A percentile compares a stretch with the other conserved stretches of the same genome.
Evolutionary conservation across 202 grass and related monocot genomes (phyloP).

Genomic region (Elaeis oleifera): DNA sequence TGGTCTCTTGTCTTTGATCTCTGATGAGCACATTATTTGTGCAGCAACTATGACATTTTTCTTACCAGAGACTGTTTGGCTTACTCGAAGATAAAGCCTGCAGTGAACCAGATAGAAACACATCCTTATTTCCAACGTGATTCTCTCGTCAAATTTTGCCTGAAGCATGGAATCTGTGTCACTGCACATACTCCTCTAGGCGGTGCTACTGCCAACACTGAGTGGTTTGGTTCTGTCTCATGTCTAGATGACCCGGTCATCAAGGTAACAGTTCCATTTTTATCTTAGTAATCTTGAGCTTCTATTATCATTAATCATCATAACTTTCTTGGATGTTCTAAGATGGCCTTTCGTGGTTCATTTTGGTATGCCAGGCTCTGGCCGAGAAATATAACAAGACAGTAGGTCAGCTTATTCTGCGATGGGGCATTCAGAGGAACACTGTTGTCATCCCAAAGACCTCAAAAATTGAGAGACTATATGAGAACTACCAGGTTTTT

Average conservation of each 20-base stretch:
- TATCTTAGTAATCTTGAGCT: not conserved
- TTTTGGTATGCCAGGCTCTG: slow-evolving; percentile 33
- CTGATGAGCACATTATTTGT: slow-evolving; percentile 2
- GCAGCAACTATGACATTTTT: slow-evolving; percentile 98
- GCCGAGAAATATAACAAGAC: slow-evolving; percentile 76
- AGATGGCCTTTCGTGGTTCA: too few species aligned
- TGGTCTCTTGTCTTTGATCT: not conserved
- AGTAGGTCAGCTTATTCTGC: slow-evolving; percentile 51
- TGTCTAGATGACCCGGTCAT: slow-evolving; percentile 77
- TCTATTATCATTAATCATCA: not conserved
- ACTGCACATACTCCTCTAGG: slow-evolving; percentile 81
- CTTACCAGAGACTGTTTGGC: slow-evolving; percentile 76
- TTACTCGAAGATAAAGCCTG: slow-evolving; percentile 85
- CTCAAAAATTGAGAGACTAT: slow-evolving; percentile 61
- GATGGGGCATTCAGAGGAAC: slow-evolving; percentile 88
- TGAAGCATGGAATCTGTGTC: slow-evolving; percentile 75
- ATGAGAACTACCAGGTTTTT: slow-evolving; percentile 60
- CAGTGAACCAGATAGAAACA: slow-evolving; percentile 85
- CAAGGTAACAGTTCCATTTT: slow-evolving; percentile 38
- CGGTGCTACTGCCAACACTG: slow-evolving; percentile 65
- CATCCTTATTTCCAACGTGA: slow-evolving; percentile 93
- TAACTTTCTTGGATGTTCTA: too few species aligned
- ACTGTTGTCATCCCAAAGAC: slow-evolving; percentile 89
- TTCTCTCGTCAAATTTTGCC: slow-evolving; percentile 96
- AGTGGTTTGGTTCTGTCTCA: slow-evolving; percentile 76